Conservation (phyloP, 2,329 filamentous ascomycete genomes). For the Cryphonectria naterciae region DNA sequence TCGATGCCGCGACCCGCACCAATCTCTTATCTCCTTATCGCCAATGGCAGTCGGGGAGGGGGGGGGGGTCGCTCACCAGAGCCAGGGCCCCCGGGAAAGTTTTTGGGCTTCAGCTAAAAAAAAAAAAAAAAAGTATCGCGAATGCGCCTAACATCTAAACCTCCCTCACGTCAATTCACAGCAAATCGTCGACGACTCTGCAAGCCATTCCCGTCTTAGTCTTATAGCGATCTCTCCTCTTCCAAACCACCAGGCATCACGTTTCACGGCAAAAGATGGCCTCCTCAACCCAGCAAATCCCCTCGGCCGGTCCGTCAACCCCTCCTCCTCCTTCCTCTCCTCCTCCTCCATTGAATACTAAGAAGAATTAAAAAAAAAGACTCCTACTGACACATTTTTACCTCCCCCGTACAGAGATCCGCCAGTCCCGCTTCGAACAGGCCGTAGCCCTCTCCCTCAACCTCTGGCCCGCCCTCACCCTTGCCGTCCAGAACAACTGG, state of each 20-base stretch:
- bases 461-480: conserved; percentile 84
- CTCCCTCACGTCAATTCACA: not conserved
- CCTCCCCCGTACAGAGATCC: conserved; percentile 48
- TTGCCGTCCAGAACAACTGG: conserved; percentile 86
- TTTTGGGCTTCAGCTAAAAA: not conserved
- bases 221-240: not conserved
- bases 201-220: not conserved
- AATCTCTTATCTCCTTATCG: not conserved
- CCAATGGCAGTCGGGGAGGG: not conserved
- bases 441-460: conserved; percentile 83
- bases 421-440: conserved; percentile 76
- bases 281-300: conserved; percentile 17
- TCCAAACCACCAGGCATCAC: not conserved
- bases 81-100: not conserved
- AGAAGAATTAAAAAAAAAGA: too few species aligned
- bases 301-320: not conserved
- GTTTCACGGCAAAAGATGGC: conserved; percentile 4
- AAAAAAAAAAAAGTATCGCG: not conserved
- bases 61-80: not conserved
- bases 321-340: not conserved
- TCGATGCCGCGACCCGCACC: not conserved
- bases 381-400: not conserved
- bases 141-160: not conserved
- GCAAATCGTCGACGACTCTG: not conserved
- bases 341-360: not conserved